Evolutionary conservation across 2,329 filamentous ascomycete species (phyloP).

Genomic region (Didymella keratinophila): DNA sequence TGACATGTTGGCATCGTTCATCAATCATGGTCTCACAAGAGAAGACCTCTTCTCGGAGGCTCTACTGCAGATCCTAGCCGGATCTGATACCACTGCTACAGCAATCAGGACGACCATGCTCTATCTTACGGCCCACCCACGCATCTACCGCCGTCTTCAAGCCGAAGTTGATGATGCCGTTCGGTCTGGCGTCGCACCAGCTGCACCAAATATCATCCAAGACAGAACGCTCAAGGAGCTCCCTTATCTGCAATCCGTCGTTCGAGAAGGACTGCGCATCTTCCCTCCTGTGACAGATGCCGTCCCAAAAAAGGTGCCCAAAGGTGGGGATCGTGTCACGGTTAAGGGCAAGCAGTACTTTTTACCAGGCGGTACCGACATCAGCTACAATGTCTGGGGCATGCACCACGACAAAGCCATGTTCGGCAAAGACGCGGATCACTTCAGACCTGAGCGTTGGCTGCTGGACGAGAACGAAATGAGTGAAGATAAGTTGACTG

Average conservation of each 20-base stretch:
- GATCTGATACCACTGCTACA: slow-evolving; percentile 65
- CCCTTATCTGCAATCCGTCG: slow-evolving; percentile 56
- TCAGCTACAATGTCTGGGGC: slow-evolving; percentile 36
- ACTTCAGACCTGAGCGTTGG: slow-evolving; percentile 60
- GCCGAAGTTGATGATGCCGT: slow-evolving; percentile 55
- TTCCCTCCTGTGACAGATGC: slow-evolving; percentile 49
- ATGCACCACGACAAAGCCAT: slow-evolving; percentile 34
- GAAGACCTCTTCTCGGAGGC: slow-evolving; percentile 53
- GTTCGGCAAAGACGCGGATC: slow-evolving; percentile 51
- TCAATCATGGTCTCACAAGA: slow-evolving; percentile 53
- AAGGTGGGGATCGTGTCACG: slow-evolving; percentile 35
- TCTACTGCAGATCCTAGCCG: slow-evolving; percentile 59
- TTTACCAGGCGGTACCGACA: slow-evolving; percentile 39
- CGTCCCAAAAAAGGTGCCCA: slow-evolving; percentile 37
- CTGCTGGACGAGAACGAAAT: slow-evolving; percentile 34
- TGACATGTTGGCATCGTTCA: slow-evolving; percentile 63
- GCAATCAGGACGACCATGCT: slow-evolving; percentile 62
- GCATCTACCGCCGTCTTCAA: slow-evolving; percentile 55
- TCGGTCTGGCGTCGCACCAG: slow-evolving; percentile 21
- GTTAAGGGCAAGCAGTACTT: slow-evolving; percentile 31
- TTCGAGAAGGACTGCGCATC: slow-evolving; percentile 53
- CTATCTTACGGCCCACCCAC: slow-evolving; percentile 59
- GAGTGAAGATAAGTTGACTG: slow-evolving; percentile 18
- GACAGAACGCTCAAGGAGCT: slow-evolving; percentile 52
- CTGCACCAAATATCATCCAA: slow-evolving; percentile 52